Percentiles rank a stretch among this genome's conserved stretches.
phyloP scores from a whole-genome alignment of 805 yeast genomes.

The Myxozyma neglecta region DNA sequence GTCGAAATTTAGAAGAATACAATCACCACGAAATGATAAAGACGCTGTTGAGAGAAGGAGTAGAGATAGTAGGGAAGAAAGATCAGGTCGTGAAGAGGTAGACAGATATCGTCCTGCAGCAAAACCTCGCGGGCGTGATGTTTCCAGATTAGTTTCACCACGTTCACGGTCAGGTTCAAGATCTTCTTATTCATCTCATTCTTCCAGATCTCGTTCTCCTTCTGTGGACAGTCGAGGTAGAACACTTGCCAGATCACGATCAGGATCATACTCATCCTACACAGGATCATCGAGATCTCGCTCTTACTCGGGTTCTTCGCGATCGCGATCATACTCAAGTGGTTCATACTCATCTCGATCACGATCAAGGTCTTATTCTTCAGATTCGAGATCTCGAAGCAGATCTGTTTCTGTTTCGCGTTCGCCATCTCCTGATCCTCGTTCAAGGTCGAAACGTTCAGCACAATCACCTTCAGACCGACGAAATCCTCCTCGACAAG shows the following conservation, averaged over 20 bases:
- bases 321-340: constrained; percentile 9
- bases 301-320: not conserved
- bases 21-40: not conserved
- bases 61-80: not conserved
- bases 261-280: not conserved
- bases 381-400: not conserved
- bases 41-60: not conserved
- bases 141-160: not conserved
- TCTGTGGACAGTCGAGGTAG: constrained; percentile 14
- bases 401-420: constrained; percentile 1
- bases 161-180: not conserved
- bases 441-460: not conserved
- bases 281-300: not conserved
- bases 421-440: constrained; percentile 2
- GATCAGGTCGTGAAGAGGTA: not conserved
- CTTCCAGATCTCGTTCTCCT: constrained; percentile 5
- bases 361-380: constrained; percentile 10
- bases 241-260: not conserved
- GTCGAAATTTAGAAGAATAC: not conserved
- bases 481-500: not conserved
- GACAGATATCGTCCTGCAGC: not conserved
- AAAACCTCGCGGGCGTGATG: not conserved
- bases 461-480: constrained; percentile 1
- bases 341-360: constrained; percentile 6
- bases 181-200: constrained; percentile 2